Conservation (phyloP, 768 basidiomycete genomes). For the Cystofilobasidium bisporidii region DNA sequence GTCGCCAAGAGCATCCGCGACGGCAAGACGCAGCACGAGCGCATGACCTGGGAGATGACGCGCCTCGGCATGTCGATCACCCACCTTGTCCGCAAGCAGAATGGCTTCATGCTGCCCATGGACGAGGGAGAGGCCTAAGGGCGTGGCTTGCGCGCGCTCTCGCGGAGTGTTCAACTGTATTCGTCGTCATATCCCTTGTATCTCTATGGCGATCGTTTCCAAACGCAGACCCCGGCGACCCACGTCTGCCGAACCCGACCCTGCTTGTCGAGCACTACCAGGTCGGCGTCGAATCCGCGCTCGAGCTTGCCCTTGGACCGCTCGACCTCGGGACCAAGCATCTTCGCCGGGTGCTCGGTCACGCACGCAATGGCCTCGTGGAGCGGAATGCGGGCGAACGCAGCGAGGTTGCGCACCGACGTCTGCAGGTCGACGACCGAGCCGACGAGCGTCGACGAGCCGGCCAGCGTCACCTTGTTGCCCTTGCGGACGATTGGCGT, state of each 20-base stretch:
- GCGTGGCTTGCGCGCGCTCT: no score
- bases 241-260: slow-evolving; percentile 63
- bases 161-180: no score
- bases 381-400: slow-evolving; percentile 72
- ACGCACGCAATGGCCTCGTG: slow-evolving; percentile 77
- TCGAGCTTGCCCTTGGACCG: slow-evolving; percentile 62
- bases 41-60: slow-evolving; percentile 27
- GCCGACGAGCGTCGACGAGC: slow-evolving; percentile 78
- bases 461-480: slow-evolving; percentile 67
- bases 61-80: slow-evolving; percentile 28
- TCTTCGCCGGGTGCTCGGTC: slow-evolving; percentile 75
- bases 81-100: slow-evolving; percentile 28
- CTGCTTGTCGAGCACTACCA: slow-evolving; percentile 61
- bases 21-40: slow-evolving; percentile 27
- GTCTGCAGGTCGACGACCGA: slow-evolving; percentile 49
- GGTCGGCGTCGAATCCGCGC: slow-evolving; percentile 75
- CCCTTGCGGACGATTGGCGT: slow-evolving; percentile 72
- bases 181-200: no score
- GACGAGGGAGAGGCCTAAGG: no score
- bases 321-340: slow-evolving; percentile 63
- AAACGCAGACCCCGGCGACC: slow-evolving; percentile 65
- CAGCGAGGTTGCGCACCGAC: slow-evolving; percentile 73
- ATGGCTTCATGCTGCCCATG: slow-evolving; percentile 7
- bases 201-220: not conserved
- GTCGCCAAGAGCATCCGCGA: slow-evolving; percentile 30